A percentile compares a stretch with the other conserved stretches of the same genome.
Conservation (phyloP, 164 flowering plant genomes). For the Stephania cephalantha region DNA sequence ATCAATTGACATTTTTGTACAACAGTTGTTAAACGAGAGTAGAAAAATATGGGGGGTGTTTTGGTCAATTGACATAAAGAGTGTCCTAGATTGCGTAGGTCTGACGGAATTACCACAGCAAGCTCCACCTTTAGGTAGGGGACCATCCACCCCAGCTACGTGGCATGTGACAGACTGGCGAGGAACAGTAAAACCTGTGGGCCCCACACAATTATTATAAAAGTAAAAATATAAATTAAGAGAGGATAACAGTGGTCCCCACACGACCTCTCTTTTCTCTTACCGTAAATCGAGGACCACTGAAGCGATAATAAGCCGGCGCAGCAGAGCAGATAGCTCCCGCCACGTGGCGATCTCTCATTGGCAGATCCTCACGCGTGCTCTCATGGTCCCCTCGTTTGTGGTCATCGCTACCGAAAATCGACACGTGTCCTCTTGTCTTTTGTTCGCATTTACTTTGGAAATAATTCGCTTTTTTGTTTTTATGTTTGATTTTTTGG, state of each 20-base stretch:
- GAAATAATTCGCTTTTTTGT: not conserved
- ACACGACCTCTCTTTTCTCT: not conserved
- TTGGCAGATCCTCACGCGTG: not conserved
- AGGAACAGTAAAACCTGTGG: not conserved
- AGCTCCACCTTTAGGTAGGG: not conserved
- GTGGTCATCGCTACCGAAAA: constrained; percentile 16
- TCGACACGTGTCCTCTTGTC: constrained; percentile 20
- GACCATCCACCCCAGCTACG: not conserved
- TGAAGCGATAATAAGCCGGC: not conserved
- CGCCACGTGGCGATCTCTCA: not conserved
- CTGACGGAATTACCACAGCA: not conserved
- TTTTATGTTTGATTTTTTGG: not conserved
- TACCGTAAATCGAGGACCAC: constrained; percentile 1
- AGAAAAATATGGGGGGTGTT: not conserved
- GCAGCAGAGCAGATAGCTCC: not conserved
- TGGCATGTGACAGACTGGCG: not conserved
- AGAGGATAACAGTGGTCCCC: not conserved
- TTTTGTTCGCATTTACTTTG: constrained; percentile 9
- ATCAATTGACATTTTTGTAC: too few relatives aligned
- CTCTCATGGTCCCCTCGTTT: constrained; percentile 4
- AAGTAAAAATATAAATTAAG: not conserved
- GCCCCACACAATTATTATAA: not conserved
- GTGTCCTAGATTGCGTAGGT: not conserved
- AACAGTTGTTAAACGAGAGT: too few relatives aligned
- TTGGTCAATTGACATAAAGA: not conserved